Percentiles rank a stretch among this genome's conserved stretches.
phyloP scores from a whole-genome alignment of 176 grass and related monocot genomes.

The Phragmites australis region DNA sequence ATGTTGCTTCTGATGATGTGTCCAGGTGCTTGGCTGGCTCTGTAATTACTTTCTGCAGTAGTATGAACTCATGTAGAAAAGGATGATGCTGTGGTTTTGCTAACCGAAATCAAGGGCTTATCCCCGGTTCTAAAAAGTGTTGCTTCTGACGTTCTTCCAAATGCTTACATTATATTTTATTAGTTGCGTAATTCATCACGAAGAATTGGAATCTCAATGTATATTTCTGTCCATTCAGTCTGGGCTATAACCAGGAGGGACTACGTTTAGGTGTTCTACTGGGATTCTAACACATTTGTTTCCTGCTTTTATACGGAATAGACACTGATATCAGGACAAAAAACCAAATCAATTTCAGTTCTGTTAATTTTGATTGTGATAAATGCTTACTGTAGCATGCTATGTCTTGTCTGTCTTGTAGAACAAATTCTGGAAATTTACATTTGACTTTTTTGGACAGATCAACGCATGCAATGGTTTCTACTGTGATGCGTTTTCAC shows the following conservation, averaged over 20 bases:
- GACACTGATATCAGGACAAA: background rate
- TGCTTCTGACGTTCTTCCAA: background rate
- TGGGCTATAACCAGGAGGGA: background rate
- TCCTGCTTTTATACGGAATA: background rate
- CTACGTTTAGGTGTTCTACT: too few species aligned
- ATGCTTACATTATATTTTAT: background rate
- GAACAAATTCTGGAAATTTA: background rate
- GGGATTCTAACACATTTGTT: background rate
- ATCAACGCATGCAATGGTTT: constrained; percentile 99
- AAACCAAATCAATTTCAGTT: background rate
- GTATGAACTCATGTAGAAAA: background rate
- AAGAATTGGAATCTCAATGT: background rate
- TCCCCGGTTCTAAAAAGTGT: background rate
- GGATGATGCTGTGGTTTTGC: background rate
- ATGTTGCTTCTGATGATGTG: background rate
- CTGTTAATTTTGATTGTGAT: background rate
- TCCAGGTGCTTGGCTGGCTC: background rate
- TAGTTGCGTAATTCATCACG: background rate
- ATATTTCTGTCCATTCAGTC: background rate
- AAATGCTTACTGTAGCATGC: background rate
- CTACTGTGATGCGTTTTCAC: constrained; percentile 95
- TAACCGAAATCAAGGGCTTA: too few species aligned
- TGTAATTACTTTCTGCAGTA: background rate
- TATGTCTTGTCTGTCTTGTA: background rate
- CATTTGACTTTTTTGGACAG: constrained; percentile 44